A percentile compares a stretch with the other conserved stretches of the same genome.
Evolutionary conservation across 768 basidiomycete species (phyloP).

Genomic region (Tephrocybe rancida): DNA sequence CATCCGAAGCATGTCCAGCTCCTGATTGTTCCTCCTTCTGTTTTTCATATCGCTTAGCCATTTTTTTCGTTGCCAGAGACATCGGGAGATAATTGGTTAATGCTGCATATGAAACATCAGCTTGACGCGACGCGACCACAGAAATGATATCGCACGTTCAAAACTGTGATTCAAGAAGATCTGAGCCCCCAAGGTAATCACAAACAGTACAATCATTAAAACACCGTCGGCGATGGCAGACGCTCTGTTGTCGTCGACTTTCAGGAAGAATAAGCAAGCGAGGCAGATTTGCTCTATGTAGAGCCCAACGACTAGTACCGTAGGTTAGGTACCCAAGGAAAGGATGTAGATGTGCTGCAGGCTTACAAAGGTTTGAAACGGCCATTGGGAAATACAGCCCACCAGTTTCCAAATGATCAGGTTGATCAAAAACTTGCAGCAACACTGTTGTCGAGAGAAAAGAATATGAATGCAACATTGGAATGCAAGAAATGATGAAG

Average conservation of each 20-base stretch:
- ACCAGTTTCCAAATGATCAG: constrained; percentile 49
- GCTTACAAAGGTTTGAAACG: constrained; percentile 50
- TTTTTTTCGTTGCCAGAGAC: constrained; percentile 61
- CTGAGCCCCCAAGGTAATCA: constrained; percentile 50
- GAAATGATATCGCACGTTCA: constrained; percentile 33
- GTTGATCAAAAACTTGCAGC: constrained; percentile 56
- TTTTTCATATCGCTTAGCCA: constrained; percentile 43
- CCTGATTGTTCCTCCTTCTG: constrained; percentile 27
- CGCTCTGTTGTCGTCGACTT: constrained; percentile 27
- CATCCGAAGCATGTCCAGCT: constrained; percentile 16
- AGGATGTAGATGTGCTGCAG: not conserved
- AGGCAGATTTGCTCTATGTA: constrained; percentile 74
- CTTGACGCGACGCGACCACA: not conserved
- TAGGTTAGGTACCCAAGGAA: constrained; percentile 17
- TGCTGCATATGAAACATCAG: constrained; percentile 33
- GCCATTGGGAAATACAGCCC: constrained; percentile 48
- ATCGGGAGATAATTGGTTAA: constrained; percentile 59
- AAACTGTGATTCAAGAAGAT: constrained; percentile 39
- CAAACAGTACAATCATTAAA: constrained; percentile 62
- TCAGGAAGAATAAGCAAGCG: constrained; percentile 69
- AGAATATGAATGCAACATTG: not conserved
- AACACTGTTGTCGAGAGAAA: constrained; percentile 33
- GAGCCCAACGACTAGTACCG: constrained; percentile 56
- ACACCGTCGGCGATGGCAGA: constrained; percentile 41
- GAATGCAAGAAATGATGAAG: not conserved